Base-by-base conservation (phyloP, 2,329 filamentous ascomycete genomes). In the Trichophyton benhamiae region DNA sequence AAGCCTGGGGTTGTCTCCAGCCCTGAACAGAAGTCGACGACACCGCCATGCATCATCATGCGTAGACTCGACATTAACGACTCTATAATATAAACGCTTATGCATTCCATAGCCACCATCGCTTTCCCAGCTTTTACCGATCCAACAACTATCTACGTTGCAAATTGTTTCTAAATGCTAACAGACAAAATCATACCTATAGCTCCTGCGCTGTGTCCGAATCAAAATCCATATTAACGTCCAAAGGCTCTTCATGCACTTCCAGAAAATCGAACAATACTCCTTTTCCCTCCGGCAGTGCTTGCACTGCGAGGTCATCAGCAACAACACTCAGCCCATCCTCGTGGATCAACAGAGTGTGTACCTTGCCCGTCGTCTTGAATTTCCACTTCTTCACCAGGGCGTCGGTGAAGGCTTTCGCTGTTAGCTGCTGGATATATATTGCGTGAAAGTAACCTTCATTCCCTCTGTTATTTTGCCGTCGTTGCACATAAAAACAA, bases 251-350 rank as follows among this genome's bases (percentile, higher is more conserved):
- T 27, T 52, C 46, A 13, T 6, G 20, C 25, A 22, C 20, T 52
- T 27, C 46, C 25, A 52, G 13, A 62, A 86, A 83, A 67, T 87
- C 84, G 49, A 82, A 82, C 42, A 81, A 77, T 87, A 97, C 94
- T 69, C 96, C 92, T 72, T 97, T 90, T 36, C 91, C 91, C 75
- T 99, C 94, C 1, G 85, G 83, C 59, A 97, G 79, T 72, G 91
- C 87, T 52, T 83, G 83, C 36, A 97, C 83, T 57, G 94, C 86
- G 65, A 96, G 91, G 69, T 97, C 91, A 69, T 97, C 94, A 67
- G 97, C 82, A 69, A 95, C 84, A 61, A 97, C 85, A 68, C 91
- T 85, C 1, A 96, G 76, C 0, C 90, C 90, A 65, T 85, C 84
- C 13, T 85, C 80, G 48, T 88, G 86, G 60, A 91, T 78, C 61